Percentiles rank a stretch among this genome's conserved stretches.
Conservation (phyloP, 2,329 filamentous ascomycete genomes). For the Colletotrichum abscissum region DNA sequence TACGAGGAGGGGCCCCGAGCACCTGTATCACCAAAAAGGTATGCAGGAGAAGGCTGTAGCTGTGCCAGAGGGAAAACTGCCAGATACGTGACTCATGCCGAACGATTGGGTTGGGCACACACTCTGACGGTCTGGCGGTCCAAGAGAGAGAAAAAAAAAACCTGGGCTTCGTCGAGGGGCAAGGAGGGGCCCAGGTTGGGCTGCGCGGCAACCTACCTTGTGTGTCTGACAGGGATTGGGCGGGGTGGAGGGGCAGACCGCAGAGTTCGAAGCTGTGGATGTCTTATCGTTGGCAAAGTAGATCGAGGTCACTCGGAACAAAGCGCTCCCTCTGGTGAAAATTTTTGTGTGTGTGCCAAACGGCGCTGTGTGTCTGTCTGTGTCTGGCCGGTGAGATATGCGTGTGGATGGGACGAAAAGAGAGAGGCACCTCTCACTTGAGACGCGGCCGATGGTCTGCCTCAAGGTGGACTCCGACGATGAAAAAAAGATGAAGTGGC, state of each 20-base stretch:
- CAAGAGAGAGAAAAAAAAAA: neutral
- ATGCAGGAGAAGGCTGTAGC: constrained; percentile 10
- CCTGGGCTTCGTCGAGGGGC: neutral
- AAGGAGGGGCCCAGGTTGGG: constrained; percentile 31
- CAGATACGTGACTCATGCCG: constrained; percentile 35
- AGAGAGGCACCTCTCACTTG: neutral
- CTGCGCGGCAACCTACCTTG: constrained; percentile 30
- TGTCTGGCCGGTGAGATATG: neutral
- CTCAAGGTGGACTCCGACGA: neutral
- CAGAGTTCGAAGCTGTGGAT: constrained; percentile 13
- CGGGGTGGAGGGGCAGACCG: constrained; percentile 31
- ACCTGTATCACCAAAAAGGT: neutral
- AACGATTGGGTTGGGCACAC: constrained; percentile 32
- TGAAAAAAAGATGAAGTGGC: constrained; percentile 11
- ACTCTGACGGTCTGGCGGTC: constrained; percentile 1
- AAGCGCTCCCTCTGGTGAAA: neutral
- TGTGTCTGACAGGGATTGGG: constrained; percentile 25
- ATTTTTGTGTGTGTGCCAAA: neutral
- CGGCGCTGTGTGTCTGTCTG: neutral
- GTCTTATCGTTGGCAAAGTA: constrained; percentile 30
- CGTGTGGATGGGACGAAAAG: neutral
- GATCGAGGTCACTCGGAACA: constrained; percentile 13
- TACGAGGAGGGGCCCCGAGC: neutral
- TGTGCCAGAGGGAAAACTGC: constrained; percentile 7
- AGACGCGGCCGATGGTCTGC: neutral